Evolutionary conservation across 2,329 filamentous ascomycete species (phyloP).

Genomic region (Zymoseptoria passerinii): DNA sequence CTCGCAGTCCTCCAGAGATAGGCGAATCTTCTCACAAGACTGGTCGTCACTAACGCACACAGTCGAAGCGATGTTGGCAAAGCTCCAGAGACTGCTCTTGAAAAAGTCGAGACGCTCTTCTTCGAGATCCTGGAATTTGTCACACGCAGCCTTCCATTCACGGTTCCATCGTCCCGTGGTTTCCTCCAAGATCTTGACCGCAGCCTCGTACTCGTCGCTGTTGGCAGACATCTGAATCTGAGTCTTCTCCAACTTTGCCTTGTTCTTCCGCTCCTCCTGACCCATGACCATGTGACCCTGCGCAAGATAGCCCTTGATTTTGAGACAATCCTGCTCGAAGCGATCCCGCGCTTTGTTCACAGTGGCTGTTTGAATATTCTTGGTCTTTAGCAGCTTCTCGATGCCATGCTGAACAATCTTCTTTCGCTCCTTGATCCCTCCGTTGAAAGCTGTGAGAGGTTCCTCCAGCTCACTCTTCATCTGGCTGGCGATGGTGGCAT

Average conservation of each 20-base stretch:
- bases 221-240: slow-evolving; percentile 88
- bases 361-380: slow-evolving; percentile 78
- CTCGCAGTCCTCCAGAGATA: slow-evolving; percentile 90
- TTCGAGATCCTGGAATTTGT: slow-evolving; percentile 97
- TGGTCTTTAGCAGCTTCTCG: slow-evolving; percentile 87
- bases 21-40: slow-evolving; percentile 89
- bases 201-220: slow-evolving; percentile 86
- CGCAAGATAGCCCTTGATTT: slow-evolving; percentile 96
- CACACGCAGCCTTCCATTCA: slow-evolving; percentile 95
- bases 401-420: slow-evolving; percentile 95
- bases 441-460: slow-evolving; percentile 80
- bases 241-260: slow-evolving; percentile 96
- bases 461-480: slow-evolving; percentile 97
- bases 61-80: slow-evolving; percentile 93
- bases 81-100: slow-evolving; percentile 96
- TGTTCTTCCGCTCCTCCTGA: slow-evolving; percentile 97
- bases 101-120: slow-evolving; percentile 95
- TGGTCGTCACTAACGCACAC: slow-evolving; percentile 94
- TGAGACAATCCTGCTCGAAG: slow-evolving; percentile 94
- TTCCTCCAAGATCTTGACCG: slow-evolving; percentile 87
- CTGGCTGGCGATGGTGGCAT: slow-evolving; percentile 79
- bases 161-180: slow-evolving; percentile 94
- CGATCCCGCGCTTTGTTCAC: slow-evolving; percentile 95
- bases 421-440: slow-evolving; percentile 88
- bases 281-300: slow-evolving; percentile 99